Conservation (phyloP, 352 stramenopile genomes). For the Phytophthora colocasiae region DNA sequence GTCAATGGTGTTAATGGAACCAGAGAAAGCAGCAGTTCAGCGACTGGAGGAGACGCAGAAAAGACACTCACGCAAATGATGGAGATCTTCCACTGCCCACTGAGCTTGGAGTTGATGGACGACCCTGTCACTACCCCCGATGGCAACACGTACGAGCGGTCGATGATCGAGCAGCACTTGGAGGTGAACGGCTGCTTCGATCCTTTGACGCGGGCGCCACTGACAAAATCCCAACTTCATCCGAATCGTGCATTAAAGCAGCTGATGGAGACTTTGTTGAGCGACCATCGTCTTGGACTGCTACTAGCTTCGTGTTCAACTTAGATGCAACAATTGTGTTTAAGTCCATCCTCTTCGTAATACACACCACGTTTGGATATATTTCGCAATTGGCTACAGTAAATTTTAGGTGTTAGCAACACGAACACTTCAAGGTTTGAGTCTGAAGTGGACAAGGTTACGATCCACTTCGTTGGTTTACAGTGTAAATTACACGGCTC, state of each 20-base stretch:
- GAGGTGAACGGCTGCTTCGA: slow-evolving; percentile 80
- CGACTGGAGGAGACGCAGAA: slow-evolving; percentile 26
- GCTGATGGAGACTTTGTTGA: slow-evolving; percentile 76
- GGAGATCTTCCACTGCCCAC: slow-evolving; percentile 72
- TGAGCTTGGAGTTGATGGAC: slow-evolving; percentile 83
- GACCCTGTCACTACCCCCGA: slow-evolving; percentile 77
- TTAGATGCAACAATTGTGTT: slow-evolving; percentile 20
- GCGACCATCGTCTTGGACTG: slow-evolving; percentile 63
- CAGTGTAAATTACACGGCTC: not conserved
- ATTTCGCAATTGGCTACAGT: slow-evolving; percentile 11
- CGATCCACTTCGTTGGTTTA: too few relatives aligned
- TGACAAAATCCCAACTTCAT: slow-evolving; percentile 68
- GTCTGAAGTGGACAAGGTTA: not conserved
- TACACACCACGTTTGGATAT: slow-evolving; percentile 19
- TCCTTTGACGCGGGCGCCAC: slow-evolving; percentile 61
- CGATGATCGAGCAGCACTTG: slow-evolving; percentile 81
- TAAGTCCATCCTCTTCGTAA: slow-evolving; percentile 15
- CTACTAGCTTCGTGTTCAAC: slow-evolving; percentile 58
- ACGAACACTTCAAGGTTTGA: slow-evolving; percentile 9
- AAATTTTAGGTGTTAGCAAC: slow-evolving; percentile 1
- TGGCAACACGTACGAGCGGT: slow-evolving; percentile 79
- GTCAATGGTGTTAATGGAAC: slow-evolving; percentile 8
- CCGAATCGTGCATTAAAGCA: slow-evolving; percentile 76
- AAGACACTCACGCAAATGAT: slow-evolving; percentile 73
- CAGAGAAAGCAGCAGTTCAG: slow-evolving; percentile 2